Percentiles rank a stretch among this genome's conserved stretches.
Conservation (phyloP, 805 yeast species). For the Candida hispaniensis region DNA sequence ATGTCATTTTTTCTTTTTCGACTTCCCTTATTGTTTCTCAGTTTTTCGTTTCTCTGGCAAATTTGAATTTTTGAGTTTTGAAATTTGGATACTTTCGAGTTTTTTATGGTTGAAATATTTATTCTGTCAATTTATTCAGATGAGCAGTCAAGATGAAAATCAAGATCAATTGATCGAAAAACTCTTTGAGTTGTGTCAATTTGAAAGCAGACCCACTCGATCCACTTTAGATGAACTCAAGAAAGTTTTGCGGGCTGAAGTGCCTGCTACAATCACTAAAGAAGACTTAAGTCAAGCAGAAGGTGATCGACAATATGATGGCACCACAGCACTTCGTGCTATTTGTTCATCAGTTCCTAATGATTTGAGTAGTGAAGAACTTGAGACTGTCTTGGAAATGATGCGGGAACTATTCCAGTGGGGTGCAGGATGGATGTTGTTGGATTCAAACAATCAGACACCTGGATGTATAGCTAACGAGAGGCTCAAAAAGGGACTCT, state of each 20-base stretch:
- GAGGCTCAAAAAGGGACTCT: conserved; percentile 23
- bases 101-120: no score
- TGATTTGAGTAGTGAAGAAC: conserved; percentile 35
- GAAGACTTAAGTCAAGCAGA: conserved; percentile 48
- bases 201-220: conserved; percentile 18
- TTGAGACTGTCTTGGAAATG: conserved; percentile 40
- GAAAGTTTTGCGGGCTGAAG: conserved; percentile 45
- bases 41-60: no score
- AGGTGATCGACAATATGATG: conserved; percentile 31
- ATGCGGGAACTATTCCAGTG: conserved; percentile 59
- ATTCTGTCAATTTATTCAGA: no score
- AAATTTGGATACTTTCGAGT: no score
- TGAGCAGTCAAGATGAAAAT: no score
- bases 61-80: no score
- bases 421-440: conserved; percentile 88
- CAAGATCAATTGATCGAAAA: no score
- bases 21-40: no score
- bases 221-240: conserved; percentile 27
- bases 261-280: conserved; percentile 73
- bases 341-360: conserved; percentile 44
- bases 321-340: conserved; percentile 73
- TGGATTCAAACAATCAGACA: conserved; percentile 60
- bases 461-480: conserved; percentile 65
- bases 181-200: conserved; percentile 18
- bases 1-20: no score